Base-by-base conservation (phyloP, 2,329 filamentous ascomycete species). In the Trematosphaeria pertusa region DNA sequence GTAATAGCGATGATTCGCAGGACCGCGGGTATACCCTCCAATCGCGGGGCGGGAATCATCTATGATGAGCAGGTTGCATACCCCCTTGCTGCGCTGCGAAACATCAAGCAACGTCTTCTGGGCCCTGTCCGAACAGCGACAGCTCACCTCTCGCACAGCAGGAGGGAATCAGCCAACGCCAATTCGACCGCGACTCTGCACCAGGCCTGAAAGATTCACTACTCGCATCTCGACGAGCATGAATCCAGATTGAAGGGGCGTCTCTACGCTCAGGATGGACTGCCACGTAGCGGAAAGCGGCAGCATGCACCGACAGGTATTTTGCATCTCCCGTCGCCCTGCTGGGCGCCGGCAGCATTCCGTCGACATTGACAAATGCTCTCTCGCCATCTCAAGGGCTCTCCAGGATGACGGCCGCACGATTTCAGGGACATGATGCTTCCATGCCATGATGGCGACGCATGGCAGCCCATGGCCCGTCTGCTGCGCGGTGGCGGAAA, bases 281-380 rank as follows among this genome's bases (percentile, higher is more conserved):
- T 62, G 61, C 59, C 58, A 62, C 53, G 63, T 64, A 61, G 59
- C 52, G 52, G 48, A 38, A 54, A 53, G 54, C 59, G 58, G 60
- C 50, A 50, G 53, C 49, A 46, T 67, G 59, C 61, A 36, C 49
- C 56, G 53, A 51, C 54, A 48, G 41, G 38, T 58, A 48, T 46
- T 52, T 56, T 59, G 56, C 54, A 59, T 48, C 52, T 59, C 50
- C 50, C 52, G 52, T 55, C 49, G 54, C 56, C 48, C 47, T 61
- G 54, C 61, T 53, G 54, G 54, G 59, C 61, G 54, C 54, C 47
- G 54, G 51, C 57, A 49, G 43, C 46, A 50, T 44, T 38, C 54
- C 46, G 51, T 55, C 54, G 46, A 58, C 56, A 36, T 57, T 53
- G 58, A 64, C 60, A 63, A 59, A 61, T 63, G 50, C 52, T 56